phyloP scores from a whole-genome alignment of 2,329 filamentous ascomycete genomes.

The Lachnellula suecica region DNA sequence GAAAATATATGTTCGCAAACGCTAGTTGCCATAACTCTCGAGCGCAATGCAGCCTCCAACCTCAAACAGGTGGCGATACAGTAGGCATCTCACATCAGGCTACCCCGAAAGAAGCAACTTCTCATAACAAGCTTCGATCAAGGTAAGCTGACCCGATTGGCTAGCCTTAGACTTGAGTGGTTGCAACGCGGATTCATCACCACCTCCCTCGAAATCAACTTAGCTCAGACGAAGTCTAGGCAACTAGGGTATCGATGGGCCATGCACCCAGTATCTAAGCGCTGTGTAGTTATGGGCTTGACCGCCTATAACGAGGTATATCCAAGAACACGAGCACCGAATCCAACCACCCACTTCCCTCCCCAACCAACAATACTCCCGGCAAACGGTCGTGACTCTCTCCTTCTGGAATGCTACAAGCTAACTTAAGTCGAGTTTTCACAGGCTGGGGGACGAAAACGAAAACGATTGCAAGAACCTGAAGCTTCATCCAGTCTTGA shows the following conservation, averaged over 20 bases:
- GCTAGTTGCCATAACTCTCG: too few species aligned
- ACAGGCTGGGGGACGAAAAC: constrained; percentile 7
- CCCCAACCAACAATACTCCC: constrained; percentile 18
- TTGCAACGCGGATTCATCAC: too few species aligned
- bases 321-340: constrained; percentile 18
- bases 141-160: too few species aligned
- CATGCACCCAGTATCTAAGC: not conserved
- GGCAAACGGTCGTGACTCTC: constrained; percentile 17
- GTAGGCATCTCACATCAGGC: too few species aligned
- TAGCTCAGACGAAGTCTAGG: not conserved
- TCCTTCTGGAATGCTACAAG: constrained; percentile 17
- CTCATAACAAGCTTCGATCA: too few species aligned
- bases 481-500: not conserved
- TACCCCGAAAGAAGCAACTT: too few species aligned
- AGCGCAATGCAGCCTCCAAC: too few species aligned
- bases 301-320: constrained; percentile 14
- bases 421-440: constrained; percentile 7
- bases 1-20: too few species aligned
- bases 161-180: too few species aligned
- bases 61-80: too few species aligned
- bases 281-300: too few species aligned
- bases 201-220: too few species aligned
- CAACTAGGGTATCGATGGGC: not conserved
- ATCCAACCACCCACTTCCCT: constrained; percentile 19
- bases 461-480: constrained; percentile 7